Percentiles rank a stretch among this genome's conserved stretches.
Evolutionary conservation across 495 filamentous ascomycete genomes (phyloP).

Genomic region (Neurospora sp.): DNA sequence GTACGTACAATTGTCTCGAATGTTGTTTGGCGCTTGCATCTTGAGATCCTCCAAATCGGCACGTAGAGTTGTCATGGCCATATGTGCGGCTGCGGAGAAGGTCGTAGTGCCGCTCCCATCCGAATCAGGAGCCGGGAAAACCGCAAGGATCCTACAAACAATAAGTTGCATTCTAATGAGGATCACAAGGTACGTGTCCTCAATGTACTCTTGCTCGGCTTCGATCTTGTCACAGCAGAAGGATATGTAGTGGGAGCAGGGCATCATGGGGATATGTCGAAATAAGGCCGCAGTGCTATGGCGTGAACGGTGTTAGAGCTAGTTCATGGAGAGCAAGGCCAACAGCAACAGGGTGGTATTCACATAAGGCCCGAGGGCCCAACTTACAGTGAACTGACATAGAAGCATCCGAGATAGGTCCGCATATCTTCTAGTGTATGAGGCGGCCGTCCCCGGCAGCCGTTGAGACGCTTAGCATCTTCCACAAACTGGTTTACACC

Average conservation of each 20-base stretch:
- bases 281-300: slow-evolving; percentile 11
- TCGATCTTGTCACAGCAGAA: slow-evolving; percentile 14
- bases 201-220: slow-evolving; percentile 2
- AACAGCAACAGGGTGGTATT: neutral
- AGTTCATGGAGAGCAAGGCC: neutral
- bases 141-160: neutral
- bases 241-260: slow-evolving; percentile 7
- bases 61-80: slow-evolving; percentile 10
- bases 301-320: neutral
- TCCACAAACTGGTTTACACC: slow-evolving; percentile 2
- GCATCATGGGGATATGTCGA: slow-evolving; percentile 6
- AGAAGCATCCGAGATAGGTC: slow-evolving; percentile 13
- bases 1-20: slow-evolving; percentile 8
- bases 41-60: slow-evolving; percentile 9
- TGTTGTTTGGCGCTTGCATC: neutral
- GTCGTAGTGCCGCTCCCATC: neutral
- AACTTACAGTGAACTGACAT: slow-evolving; percentile 11
- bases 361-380: neutral
- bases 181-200: slow-evolving; percentile 10
- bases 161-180: slow-evolving; percentile 14
- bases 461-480: slow-evolving; percentile 4
- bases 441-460: neutral
- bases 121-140: slow-evolving; percentile 9
- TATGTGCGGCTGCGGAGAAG: slow-evolving; percentile 7
- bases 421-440: slow-evolving; percentile 15